Percentiles rank a stretch among this genome's conserved stretches.
These are phyloP conservation scores for Ogataea dorogensis DNA, from an alignment of 805 yeast species.

Conservation along the genomic window DNA sequence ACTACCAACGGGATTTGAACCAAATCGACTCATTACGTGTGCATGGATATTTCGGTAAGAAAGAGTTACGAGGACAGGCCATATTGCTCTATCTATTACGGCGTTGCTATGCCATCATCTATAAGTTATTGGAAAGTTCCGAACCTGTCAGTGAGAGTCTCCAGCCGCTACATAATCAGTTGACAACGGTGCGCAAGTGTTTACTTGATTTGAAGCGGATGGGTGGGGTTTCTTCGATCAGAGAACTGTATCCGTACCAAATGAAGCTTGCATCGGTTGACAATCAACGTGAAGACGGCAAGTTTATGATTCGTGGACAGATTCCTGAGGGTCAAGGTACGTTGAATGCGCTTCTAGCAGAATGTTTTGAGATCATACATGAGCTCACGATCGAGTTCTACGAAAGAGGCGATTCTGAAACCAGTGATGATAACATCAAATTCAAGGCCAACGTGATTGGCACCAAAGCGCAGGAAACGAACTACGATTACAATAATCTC, in stretches of 20 bases:
- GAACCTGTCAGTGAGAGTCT: slow-evolving; percentile 96
- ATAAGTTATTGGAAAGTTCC: slow-evolving; percentile 82
- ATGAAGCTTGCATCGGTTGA: slow-evolving; percentile 90
- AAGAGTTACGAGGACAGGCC: slow-evolving; percentile 51
- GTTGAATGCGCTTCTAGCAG: slow-evolving; percentile 85
- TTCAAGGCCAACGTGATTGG: slow-evolving; percentile 37
- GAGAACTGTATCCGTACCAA: slow-evolving; percentile 95
- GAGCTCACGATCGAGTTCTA: slow-evolving; percentile 86
- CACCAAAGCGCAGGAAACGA: slow-evolving; percentile 35
- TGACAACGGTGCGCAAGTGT: slow-evolving; percentile 88
- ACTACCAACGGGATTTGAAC: slow-evolving; percentile 71
- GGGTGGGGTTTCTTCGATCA: slow-evolving; percentile 83
- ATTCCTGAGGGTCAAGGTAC: slow-evolving; percentile 99
- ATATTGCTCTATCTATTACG: slow-evolving; percentile 75
- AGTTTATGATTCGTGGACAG: slow-evolving; percentile 80
- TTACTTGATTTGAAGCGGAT: slow-evolving; percentile 84
- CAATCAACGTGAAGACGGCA: slow-evolving; percentile 84
- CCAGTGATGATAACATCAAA: slow-evolving; percentile 30
- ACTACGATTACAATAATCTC: slow-evolving; percentile 36
- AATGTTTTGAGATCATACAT: slow-evolving; percentile 90
- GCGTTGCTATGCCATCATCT: slow-evolving; percentile 87
- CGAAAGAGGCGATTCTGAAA: slow-evolving; percentile 46
- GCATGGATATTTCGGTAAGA: slow-evolving; percentile 50
- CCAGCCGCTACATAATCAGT: slow-evolving; percentile 90
- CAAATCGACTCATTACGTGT: slow-evolving; percentile 72